Evolutionary conservation across 257 asterid species (phyloP), one percentile per base, ranked within the genome.

Genomic region (Fraxinus excelsior): DNA sequence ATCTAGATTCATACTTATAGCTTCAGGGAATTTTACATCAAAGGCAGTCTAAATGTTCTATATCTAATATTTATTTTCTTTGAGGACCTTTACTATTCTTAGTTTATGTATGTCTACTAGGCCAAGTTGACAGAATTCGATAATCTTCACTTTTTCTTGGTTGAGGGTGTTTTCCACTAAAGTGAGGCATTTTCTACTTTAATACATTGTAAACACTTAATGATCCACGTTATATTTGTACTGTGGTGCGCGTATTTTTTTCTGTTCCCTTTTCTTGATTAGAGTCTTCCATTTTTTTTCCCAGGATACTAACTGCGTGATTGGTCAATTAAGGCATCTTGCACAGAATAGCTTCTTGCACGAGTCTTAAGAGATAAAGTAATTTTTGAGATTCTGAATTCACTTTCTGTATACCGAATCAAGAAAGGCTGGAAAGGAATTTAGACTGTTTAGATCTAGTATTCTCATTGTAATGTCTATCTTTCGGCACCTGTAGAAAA

Each of bases 81-180:
- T 4, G 25, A 16, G 4, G 56, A 25, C 74, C 13, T 77, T 64
- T 71, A 58, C 8, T 35, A 34, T 73, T 21, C 35, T 29, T 62
- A 18, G 64, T 76, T 60, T 69, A 49, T 29, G 74, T 51, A 67
- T 29, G n/a, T 77, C 25, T 53, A 80, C 37, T 51, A 49, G 82
- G 83, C 34, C 80, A 80, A 72, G 70, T 28, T 83, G 84, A 46
- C 46, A 35, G 65, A 25, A 82, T 75, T 71, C 60, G 81, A 80
- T 74, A 80, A 81, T 76, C 75, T 71, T 32, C 83, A 82, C 62
- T 26, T 62, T 76, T 82, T 84, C 81, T 73, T 38, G 74, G 75
- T 77, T 77, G 85, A 85, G 76, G 79, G 56, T 81, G 86, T 79
- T 82, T 37, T 84, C 91, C 89, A 87, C 91, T 79, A 40, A 79